phyloP scores from a whole-genome alignment of 202 grass and related monocot species.

The Panicum virgatum region DNA sequence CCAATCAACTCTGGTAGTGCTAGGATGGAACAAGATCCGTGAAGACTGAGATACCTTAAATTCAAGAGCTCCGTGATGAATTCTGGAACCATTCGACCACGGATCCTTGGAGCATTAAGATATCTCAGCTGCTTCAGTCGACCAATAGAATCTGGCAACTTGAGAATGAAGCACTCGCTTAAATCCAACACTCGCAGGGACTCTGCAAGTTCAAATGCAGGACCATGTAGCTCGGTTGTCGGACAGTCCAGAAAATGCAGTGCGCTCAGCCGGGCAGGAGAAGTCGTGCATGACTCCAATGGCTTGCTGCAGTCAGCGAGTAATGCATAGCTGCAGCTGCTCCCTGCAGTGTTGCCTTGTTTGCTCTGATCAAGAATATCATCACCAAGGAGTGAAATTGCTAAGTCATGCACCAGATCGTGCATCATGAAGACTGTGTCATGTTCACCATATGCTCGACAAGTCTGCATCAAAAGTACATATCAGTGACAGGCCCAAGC shows the following conservation, averaged over 20 bases:
- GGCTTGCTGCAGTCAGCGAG: not conserved
- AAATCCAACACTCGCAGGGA: constrained; percentile 20
- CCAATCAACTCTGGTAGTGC: not conserved
- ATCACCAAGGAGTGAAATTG: not conserved
- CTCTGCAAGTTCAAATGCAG: not conserved
- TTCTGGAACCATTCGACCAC: not conserved
- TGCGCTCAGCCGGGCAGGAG: not conserved
- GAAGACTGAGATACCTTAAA: not conserved
- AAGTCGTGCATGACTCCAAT: not conserved
- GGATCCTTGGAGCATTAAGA: constrained; percentile 4
- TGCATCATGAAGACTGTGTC: not conserved
- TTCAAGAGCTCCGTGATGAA: not conserved
- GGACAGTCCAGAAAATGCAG: not conserved
- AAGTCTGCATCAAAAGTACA: not conserved
- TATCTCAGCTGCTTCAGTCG: not conserved
- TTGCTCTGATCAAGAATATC: not conserved
- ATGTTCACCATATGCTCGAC: not conserved
- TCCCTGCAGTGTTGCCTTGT: not conserved
- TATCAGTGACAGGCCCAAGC: too few species aligned
- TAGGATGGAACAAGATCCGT: not conserved
- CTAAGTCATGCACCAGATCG: not conserved
- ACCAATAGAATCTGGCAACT: not conserved
- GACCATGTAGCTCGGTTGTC: not conserved
- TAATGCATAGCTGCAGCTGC: not conserved
- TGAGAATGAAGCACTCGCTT: not conserved